These are phyloP conservation scores for Coffea eugenioides DNA, from an alignment of 257 asterid genomes.

Conservation along the genomic window DNA sequence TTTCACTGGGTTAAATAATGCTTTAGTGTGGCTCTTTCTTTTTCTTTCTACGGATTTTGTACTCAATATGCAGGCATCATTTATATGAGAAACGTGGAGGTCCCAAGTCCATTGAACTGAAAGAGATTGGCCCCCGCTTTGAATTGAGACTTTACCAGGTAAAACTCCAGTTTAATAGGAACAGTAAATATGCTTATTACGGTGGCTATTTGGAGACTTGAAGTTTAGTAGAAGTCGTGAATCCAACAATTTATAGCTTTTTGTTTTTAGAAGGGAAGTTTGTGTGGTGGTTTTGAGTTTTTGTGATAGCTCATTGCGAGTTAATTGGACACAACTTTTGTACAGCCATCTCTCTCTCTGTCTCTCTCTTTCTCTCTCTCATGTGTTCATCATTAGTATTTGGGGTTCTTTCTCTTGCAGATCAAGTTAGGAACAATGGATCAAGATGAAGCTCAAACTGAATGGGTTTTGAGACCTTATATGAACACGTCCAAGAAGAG, in stretches of 20 bases:
- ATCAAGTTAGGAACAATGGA: conserved; percentile 80
- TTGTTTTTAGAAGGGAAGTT: background rate
- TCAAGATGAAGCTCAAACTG: conserved; percentile 75
- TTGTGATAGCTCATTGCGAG: background rate
- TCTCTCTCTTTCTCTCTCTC: background rate
- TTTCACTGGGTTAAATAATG: background rate
- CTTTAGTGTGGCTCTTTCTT: background rate
- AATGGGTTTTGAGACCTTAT: conserved; percentile 63
- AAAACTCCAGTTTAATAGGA: conserved; percentile 11
- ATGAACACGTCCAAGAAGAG: conserved; percentile 61
- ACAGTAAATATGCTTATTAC: background rate
- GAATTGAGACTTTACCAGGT: conserved; percentile 90
- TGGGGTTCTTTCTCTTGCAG: conserved; percentile 32
- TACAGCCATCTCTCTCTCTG: background rate
- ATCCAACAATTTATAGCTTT: background rate
- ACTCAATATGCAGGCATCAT: conserved; percentile 71
- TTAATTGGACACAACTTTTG: background rate
- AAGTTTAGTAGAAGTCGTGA: background rate
- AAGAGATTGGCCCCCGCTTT: conserved; percentile 95
- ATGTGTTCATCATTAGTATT: background rate
- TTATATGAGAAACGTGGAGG: conserved; percentile 79
- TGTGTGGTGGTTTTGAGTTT: background rate
- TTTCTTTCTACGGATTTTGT: conserved; percentile 14
- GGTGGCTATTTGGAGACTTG: background rate
- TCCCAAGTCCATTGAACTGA: conserved; percentile 82